phyloP scores from a whole-genome alignment of 352 stramenopile species.

The Pythium phragmiticola region DNA sequence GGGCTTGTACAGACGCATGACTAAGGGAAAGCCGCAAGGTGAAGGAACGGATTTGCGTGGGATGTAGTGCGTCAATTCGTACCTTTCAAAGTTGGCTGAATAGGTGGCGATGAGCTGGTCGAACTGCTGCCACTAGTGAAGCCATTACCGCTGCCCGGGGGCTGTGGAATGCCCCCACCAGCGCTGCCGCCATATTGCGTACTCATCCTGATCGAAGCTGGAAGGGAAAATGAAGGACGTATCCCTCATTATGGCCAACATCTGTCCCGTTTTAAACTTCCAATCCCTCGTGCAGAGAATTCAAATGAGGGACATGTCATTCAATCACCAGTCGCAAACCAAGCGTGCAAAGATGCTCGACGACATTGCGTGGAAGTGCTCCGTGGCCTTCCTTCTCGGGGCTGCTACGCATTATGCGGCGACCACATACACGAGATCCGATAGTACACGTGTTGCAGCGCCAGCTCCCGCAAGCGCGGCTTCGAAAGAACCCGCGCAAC shows the following conservation, averaged over 20 bases:
- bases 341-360: conserved; percentile 31
- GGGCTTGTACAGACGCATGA: conserved; percentile 92
- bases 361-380: conserved; percentile 78
- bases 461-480: not conserved
- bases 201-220: conserved; percentile 23
- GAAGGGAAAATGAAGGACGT: not conserved
- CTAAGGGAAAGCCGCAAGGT: conserved; percentile 26
- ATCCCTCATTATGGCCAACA: not conserved
- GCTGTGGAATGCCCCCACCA: conserved; percentile 19
- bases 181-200: conserved; percentile 15
- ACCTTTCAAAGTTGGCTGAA: conserved; percentile 85
- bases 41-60: not conserved
- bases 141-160: conserved; percentile 24
- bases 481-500: conserved; percentile 9
- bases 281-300: not conserved
- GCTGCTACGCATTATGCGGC: conserved; percentile 66
- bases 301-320: not conserved
- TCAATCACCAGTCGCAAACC: not conserved
- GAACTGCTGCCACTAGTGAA: not conserved
- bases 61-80: not conserved
- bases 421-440: conserved; percentile 34
- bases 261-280: too few relatives aligned
- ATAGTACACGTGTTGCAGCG: conserved; percentile 3
- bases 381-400: conserved; percentile 69
- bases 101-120: conserved; percentile 12